A percentile compares a stretch with the other conserved stretches of the same genome.
Evolutionary conservation across 2,329 filamentous ascomycete species (phyloP).

Genomic region (Orbilia blumenaviensis): DNA sequence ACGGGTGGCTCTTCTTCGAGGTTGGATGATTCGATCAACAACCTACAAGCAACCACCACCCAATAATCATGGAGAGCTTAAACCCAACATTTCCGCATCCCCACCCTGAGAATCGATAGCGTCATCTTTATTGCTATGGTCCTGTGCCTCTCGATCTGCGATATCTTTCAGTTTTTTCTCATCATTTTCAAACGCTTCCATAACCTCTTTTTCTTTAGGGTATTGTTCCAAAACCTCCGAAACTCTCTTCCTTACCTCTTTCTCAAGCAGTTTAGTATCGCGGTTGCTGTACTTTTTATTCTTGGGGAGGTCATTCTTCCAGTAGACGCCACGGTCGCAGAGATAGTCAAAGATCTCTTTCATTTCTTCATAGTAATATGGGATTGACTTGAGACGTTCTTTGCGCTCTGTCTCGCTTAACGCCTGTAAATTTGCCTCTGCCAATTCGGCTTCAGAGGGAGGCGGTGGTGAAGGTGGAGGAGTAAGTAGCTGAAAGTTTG

Average conservation of each 20-base stretch:
- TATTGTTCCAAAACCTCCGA: constrained; percentile 20
- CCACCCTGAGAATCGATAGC: neutral
- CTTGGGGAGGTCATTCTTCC: constrained; percentile 34
- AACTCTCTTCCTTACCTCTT: constrained; percentile 38
- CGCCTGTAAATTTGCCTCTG: neutral
- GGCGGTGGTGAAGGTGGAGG: constrained; percentile 24
- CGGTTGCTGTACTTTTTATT: constrained; percentile 41
- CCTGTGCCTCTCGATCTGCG: neutral
- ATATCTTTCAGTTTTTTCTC: constrained; percentile 12
- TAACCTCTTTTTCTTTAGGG: constrained; percentile 19
- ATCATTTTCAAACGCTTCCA: constrained; percentile 30
- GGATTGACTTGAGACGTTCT: constrained; percentile 4
- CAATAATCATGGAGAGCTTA: too few species aligned
- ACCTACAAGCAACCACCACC: too few species aligned
- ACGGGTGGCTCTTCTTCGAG: too few species aligned
- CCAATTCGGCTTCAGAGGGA: constrained; percentile 9
- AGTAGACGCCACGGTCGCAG: constrained; percentile 35
- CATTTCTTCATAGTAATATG: constrained; percentile 46
- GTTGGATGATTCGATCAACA: too few species aligned
- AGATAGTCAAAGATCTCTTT: constrained; percentile 46
- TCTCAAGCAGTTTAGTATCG: constrained; percentile 42
- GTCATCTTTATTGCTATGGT: neutral
- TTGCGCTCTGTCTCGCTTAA: constrained; percentile 6
- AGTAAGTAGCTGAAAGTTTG: neutral
- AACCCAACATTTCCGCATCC: too few species aligned